Conservation (phyloP, 2,329 filamentous ascomycete genomes). For the Phoma sp. region DNA sequence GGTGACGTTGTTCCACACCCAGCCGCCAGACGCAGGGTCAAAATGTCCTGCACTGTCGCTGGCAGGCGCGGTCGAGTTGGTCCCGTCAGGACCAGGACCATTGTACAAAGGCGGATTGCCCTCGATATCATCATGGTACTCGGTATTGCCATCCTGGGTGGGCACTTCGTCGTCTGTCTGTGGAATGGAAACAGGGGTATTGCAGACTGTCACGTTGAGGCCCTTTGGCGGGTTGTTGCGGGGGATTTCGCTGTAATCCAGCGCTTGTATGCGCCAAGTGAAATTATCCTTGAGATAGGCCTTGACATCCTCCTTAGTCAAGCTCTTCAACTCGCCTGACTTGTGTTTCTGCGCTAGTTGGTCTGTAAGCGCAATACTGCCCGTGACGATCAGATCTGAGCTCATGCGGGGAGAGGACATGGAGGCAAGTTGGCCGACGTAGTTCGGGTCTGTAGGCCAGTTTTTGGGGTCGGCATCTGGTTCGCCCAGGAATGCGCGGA, state of each 20-base stretch:
- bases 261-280: conserved; percentile 40
- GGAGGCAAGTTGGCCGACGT: conserved; percentile 49
- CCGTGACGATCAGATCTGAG: conserved; percentile 48
- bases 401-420: conserved; percentile 47
- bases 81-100: conserved; percentile 23
- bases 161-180: conserved; percentile 35
- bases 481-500: conserved; percentile 40
- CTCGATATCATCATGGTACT: conserved; percentile 34
- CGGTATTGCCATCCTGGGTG: conserved; percentile 27
- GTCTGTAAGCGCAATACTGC: conserved; percentile 49
- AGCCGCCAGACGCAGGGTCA: conserved; percentile 18
- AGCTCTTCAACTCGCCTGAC: conserved; percentile 33
- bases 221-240: conserved; percentile 32
- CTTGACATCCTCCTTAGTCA: conserved; percentile 27
- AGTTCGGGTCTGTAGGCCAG: conserved; percentile 49
- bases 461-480: conserved; percentile 31
- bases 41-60: conserved; percentile 18
- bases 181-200: conserved; percentile 32
- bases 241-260: conserved; percentile 39
- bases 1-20: conserved; percentile 25
- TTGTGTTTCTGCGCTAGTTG: conserved; percentile 37
- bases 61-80: conserved; percentile 20
- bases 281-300: conserved; percentile 39
- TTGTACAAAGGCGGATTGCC: conserved; percentile 35
- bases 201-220: conserved; percentile 40